Evolutionary conservation across 2,329 filamentous ascomycete genomes (phyloP).

Genomic region (Penicillium digitatum): DNA sequence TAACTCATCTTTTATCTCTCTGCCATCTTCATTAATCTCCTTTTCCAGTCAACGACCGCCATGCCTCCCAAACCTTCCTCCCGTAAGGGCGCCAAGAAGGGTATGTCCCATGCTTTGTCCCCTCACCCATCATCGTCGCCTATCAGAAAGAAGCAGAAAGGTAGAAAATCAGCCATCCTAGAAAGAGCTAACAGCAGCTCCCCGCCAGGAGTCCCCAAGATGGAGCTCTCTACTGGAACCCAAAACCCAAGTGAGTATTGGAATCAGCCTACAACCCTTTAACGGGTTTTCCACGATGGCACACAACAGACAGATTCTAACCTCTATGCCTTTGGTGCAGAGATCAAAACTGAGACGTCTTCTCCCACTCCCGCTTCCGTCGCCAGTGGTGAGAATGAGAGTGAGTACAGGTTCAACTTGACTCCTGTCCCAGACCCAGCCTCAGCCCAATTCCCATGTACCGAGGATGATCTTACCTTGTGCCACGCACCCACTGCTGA

Average conservation of each 20-base stretch:
- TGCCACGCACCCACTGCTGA: neutral
- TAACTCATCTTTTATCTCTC: neutral
- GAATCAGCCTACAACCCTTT: neutral
- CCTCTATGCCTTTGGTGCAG: neutral
- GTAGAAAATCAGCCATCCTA: neutral
- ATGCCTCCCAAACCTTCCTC: neutral
- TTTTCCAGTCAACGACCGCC: neutral
- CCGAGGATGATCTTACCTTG: neutral
- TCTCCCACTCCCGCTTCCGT: neutral
- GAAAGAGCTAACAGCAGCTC: neutral
- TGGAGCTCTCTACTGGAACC: neutral
- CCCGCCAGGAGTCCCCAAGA: neutral
- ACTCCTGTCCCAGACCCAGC: neutral
- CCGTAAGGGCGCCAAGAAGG: neutral
- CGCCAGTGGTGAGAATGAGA: neutral
- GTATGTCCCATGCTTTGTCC: neutral
- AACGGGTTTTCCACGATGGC: neutral
- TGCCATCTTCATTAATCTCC: neutral
- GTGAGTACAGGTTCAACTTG: neutral
- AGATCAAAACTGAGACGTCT: neutral
- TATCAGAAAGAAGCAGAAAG: neutral
- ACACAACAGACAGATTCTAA: neutral
- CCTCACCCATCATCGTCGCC: neutral
- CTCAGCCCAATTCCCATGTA: neutral
- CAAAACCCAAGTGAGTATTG: neutral